Evolutionary conservation across 495 filamentous ascomycete species (phyloP).

Genomic region (Daldinia bambusicola): DNA sequence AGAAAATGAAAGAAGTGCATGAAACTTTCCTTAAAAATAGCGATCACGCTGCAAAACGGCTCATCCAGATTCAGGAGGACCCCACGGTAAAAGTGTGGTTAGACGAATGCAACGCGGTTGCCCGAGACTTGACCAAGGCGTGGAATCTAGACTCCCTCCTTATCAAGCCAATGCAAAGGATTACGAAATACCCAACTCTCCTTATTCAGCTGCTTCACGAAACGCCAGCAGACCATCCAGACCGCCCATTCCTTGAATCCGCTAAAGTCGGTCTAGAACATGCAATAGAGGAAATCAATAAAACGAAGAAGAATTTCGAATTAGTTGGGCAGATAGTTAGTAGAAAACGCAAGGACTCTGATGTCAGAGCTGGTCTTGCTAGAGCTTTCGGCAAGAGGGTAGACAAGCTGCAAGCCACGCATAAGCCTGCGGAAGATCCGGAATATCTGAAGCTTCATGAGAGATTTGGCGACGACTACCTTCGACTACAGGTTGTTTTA

Average conservation of each 20-base stretch:
- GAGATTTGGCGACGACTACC: conserved; percentile 85
- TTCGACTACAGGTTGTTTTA: conserved; percentile 88
- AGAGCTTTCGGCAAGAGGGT: conserved; percentile 88
- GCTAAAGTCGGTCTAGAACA: conserved; percentile 73
- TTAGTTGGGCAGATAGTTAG: conserved; percentile 87
- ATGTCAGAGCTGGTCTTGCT: conserved; percentile 81
- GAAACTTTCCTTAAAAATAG: conserved; percentile 87
- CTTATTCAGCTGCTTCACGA: conserved; percentile 78
- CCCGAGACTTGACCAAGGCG: conserved; percentile 86
- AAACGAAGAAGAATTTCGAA: conserved; percentile 89
- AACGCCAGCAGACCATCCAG: conserved; percentile 84
- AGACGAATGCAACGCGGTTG: conserved; percentile 86
- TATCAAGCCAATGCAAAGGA: conserved; percentile 93
- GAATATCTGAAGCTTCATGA: conserved; percentile 79
- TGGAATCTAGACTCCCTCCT: conserved; percentile 95
- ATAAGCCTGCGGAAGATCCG: conserved; percentile 79
- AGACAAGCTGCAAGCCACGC: conserved; percentile 73
- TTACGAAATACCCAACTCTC: conserved; percentile 90
- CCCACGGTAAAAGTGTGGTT: conserved; percentile 87
- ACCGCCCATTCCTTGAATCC: conserved; percentile 71
- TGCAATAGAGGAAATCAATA: conserved; percentile 86
- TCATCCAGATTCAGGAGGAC: conserved; percentile 76
- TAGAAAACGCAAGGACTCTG: conserved; percentile 88
- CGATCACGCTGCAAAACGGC: conserved; percentile 80
- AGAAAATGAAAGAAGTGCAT: conserved; percentile 84